Conservation (phyloP, 2,329 filamentous ascomycete genomes). For the Colletotrichum aenigma region DNA sequence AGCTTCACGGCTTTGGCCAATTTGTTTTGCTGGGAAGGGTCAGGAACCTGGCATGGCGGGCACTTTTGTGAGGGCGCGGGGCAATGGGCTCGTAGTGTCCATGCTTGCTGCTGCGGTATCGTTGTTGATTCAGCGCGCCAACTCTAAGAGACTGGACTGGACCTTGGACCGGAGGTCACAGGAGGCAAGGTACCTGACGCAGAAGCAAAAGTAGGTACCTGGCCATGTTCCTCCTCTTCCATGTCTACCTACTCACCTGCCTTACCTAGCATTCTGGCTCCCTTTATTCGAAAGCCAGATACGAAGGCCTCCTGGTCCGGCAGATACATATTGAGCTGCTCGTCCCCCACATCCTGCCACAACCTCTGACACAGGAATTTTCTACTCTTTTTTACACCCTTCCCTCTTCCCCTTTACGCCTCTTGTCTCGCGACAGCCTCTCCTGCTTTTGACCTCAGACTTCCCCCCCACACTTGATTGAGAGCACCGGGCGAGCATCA, state of each 20-base stretch:
- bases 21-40: not conserved
- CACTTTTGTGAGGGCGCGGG: constrained; percentile 10
- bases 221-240: not conserved
- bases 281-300: not conserved
- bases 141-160: not conserved
- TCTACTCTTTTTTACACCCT: not conserved
- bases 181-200: not conserved
- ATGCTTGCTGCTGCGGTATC: not conserved
- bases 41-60: not conserved
- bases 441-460: not conserved
- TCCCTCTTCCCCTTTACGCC: not conserved
- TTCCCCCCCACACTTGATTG: not conserved
- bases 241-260: not conserved
- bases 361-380: constrained; percentile 10
- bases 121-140: not conserved
- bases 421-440: not conserved
- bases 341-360: constrained; percentile 15
- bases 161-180: not conserved
- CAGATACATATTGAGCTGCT: constrained; percentile 21
- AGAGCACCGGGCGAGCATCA: not conserved
- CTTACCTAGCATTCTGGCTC: not conserved
- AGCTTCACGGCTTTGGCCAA: not conserved
- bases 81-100: not conserved
- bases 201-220: not conserved
- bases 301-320: constrained; percentile 19